Percentiles rank a stretch among this genome's conserved stretches.
phyloP scores from a whole-genome alignment of 192 early-diverging fungal species.

The Coemansia erecta region DNA sequence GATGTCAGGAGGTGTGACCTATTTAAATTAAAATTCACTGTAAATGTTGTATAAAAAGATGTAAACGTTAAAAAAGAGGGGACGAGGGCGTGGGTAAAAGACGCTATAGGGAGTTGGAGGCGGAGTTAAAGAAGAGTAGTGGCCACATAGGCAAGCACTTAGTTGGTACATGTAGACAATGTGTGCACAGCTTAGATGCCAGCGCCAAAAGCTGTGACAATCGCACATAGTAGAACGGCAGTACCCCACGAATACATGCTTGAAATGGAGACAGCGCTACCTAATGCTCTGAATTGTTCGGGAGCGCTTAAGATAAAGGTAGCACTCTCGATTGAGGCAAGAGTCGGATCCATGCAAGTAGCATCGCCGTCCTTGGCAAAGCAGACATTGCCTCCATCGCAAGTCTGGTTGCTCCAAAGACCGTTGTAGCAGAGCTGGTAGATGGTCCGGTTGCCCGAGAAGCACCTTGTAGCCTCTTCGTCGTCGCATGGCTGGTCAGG shows the following conservation, averaged over 20 bases:
- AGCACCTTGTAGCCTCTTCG: constrained; percentile 22
- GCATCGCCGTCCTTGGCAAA: constrained; percentile 19
- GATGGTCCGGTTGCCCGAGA: constrained; percentile 15
- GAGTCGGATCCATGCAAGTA: constrained; percentile 25
- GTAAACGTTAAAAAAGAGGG: no score
- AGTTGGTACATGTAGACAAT: no score
- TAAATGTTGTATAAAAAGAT: not conserved
- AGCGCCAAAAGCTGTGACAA: constrained; percentile 19
- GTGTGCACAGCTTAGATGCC: constrained; percentile 5
- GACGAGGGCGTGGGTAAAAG: no score
- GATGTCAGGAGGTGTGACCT: no score
- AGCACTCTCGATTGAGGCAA: constrained; percentile 1
- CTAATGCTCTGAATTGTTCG: not conserved
- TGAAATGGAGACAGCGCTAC: constrained; percentile 3
- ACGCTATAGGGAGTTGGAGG: no score
- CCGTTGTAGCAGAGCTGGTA: constrained; percentile 40
- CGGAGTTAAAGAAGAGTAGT: no score
- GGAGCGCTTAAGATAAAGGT: constrained; percentile 4
- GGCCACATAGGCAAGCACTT: no score
- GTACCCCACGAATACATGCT: constrained; percentile 14
- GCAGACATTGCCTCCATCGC: constrained; percentile 30
- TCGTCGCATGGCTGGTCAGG: constrained; percentile 36
- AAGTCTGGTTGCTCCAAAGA: constrained; percentile 42
- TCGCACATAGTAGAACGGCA: constrained; percentile 11
- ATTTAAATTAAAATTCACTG: not conserved